A percentile compares a stretch with the other conserved stretches of the same genome.
Evolutionary conservation across 2,329 filamentous ascomycete species (phyloP).

Genomic region (Metarhizium guizhouense): DNA sequence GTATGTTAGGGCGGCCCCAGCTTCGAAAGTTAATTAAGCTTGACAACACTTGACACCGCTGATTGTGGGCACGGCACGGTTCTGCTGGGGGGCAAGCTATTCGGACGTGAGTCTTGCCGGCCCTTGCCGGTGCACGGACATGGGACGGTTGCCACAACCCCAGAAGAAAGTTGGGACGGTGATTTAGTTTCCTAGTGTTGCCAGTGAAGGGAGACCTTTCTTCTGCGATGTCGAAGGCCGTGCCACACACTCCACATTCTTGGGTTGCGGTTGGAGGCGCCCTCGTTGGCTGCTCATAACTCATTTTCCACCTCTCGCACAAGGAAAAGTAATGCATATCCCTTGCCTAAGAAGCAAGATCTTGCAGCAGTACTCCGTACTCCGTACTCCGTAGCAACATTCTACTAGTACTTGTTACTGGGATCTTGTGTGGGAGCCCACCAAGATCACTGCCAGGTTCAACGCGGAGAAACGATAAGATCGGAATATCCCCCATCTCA

Average conservation of each 20-base stretch:
- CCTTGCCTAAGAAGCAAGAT: not conserved
- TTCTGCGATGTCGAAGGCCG: not conserved
- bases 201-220: not conserved
- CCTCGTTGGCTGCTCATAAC: not conserved
- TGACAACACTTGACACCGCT: no score
- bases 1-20: no score
- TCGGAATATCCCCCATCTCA: no score
- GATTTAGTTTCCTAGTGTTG: not conserved
- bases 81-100: not conserved
- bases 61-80: not conserved
- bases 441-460: not conserved
- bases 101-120: no score
- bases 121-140: not conserved
- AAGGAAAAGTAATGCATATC: not conserved
- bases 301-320: not conserved
- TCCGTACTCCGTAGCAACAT: no score
- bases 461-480: not conserved
- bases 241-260: not conserved
- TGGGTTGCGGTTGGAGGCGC: not conserved
- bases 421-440: not conserved
- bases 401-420: not conserved
- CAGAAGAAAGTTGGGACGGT: not conserved
- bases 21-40: no score
- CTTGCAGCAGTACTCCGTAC: not conserved
- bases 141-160: not conserved